Evolutionary conservation across 306 rosid genomes (phyloP), one percentile per base, ranked within the genome.

Genomic region (Vigna hirtella): DNA sequence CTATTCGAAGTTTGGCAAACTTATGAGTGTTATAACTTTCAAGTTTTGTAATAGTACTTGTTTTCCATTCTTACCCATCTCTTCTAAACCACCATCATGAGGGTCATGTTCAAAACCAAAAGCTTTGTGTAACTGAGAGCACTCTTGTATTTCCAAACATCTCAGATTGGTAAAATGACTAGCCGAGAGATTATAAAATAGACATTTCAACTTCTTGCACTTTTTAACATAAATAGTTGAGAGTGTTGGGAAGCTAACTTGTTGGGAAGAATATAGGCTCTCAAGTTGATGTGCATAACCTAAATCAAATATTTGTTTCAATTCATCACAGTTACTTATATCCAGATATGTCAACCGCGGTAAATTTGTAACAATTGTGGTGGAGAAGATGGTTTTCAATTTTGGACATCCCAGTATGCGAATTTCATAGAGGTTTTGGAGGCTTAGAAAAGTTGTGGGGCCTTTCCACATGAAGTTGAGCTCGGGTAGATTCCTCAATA

Each of bases 321-420:
- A 63, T 34, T 63, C 24, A 2, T 16, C 24, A 34, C 47, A 34
- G 5, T 0, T 9, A 15, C 0, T 0, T 63, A 63, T 63, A 0
- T 1, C 0, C 0, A 62, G 2, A 0, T 0, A 0, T 0, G 0
- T 2, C 12, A 62, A 0, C 22, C 0, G 0, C 7, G 26, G 48
- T 8, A 63, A 34, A 3, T 15, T 63, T 16, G 3, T 63, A 34
- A 63, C 26, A 63, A 63, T 9, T 24, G 68, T 9, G 3, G 7
- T 2, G 7, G 68, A 63, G 48, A 63, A 63, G 6, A 63, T 34
- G 68, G 7, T 34, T 34, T 16, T 63, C 68, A 63, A 34, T 32
- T 63, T 63, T 32, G 68, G 48, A 34, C 68, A 16, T 15, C 2
- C 5, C 3, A 2, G 0, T 7, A 34, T 24, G 7, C 0, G 0